Evolutionary conservation across 2,329 filamentous ascomycete genomes (phyloP), one percentile per base, ranked within the genome.

Genomic region (Fusarium devonianum): DNA sequence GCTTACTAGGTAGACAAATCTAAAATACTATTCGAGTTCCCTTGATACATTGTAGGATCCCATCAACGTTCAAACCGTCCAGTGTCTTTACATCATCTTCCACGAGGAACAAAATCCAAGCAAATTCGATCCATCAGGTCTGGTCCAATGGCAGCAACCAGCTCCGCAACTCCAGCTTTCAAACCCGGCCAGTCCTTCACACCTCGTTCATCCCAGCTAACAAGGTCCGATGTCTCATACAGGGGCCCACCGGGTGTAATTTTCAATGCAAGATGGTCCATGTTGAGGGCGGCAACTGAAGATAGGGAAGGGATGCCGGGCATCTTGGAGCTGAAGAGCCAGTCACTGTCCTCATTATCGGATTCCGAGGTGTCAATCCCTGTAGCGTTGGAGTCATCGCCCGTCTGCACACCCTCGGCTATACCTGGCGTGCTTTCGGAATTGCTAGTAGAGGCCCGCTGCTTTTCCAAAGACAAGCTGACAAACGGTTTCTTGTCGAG

Each of bases 91-190:
- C 11, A 16, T 18, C 49, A 58, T 19, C 21, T 41, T 9, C 41
- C 21, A 23, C 42, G 39, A 11, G 45, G 37, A 13, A 46, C 46
- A 49, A 88, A 80, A 61, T 87, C 81, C 11, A 91, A 69, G 30
- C 85, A 81, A 13, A 89, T 73, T 40, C 78, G 73, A 14, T 70
- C 71, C 33, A 83, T 75, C 37, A 87, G 67, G 32, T 86, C 82
- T 2, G 79, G 75, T 1, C 89, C 89, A 33, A 90, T 69, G 9
- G 82, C 81, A 4, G 87, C 86, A 4, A 85, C 81, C 39, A 91
- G 67, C 63, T 91, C 87, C 1, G 84, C 87, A 49, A 92, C 78
- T 25, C 79, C 76, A 1, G 82, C 79, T 65, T 86, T 89, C 23
- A 89, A 69, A 1, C 77, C 77, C 5, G 71, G 69, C 13, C 74